Base-by-base conservation (phyloP, 2,329 filamentous ascomycete genomes). In the Diaporthe velutina region DNA sequence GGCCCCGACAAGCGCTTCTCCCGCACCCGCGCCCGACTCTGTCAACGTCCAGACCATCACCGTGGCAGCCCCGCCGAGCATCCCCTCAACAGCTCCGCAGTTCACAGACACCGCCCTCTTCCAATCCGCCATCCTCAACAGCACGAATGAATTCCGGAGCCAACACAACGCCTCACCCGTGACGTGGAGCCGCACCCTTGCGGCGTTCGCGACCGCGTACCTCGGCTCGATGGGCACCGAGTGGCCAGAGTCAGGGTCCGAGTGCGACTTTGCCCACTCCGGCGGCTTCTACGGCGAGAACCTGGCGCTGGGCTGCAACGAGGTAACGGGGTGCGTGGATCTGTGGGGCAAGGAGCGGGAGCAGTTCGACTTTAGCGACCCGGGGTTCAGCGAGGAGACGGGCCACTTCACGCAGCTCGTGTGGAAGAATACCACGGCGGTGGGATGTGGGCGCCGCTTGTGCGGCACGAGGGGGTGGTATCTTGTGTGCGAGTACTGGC, bases 361-460 rank as follows among this genome's bases (percentile, higher is more conserved):
- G 0, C 74, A 85, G 8, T 95, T 94, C 80, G 82, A 93, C 78
- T 95, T 90, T 81, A 77, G 80, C 2, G 80, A 87, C 1, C 88
- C 88, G 0, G 88, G 87, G 0, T 95, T 93, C 79, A 84, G 79
- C 12, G 85, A 91, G 77, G 81, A 83, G 45, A 93, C 93, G 25
- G 93, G 93, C 0, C 92, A 94, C 80, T 95, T 95, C 78, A 93
- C 93, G 1, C 93, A 94, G 84, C 82, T 95, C 9, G 92, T 95
- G 8, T 95, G 93, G 93, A 90, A 88, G 81, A 82, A 85, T 33
- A 93, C 91, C 1, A 90, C 84, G 9, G 84, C 86, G 45, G 88
- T 93, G 0, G 91, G 92, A 0, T 95, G 88, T 73, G 87, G 81
- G 33, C 83, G 82, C 73, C 83, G 77, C 76, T 75, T 86, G 57